Conservation (phyloP, 2,329 filamentous ascomycete species). For the Fusarium armeniacum region DNA sequence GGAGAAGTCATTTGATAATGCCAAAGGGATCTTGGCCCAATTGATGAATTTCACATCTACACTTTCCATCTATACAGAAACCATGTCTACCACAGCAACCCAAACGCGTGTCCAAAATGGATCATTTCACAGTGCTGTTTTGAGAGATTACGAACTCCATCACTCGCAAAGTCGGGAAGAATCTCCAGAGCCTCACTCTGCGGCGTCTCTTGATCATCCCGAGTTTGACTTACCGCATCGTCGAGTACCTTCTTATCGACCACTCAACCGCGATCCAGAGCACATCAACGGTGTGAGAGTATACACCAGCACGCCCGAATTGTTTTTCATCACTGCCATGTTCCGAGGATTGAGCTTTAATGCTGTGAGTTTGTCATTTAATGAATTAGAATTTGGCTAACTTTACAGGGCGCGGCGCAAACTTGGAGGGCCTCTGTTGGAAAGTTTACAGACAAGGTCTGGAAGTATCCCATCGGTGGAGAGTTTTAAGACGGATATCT, state of each 20-base stretch:
- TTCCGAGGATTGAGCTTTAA: conserved; percentile 27
- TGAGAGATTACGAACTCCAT: conserved; percentile 37
- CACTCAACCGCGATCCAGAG: conserved; percentile 12
- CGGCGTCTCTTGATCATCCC: not conserved
- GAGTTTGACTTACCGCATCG: conserved; percentile 30
- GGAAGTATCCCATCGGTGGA: conserved; percentile 34
- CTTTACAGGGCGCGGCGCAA: conserved; percentile 21
- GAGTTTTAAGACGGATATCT: conserved; percentile 19
- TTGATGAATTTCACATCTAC: not conserved
- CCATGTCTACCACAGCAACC: conserved; percentile 32
- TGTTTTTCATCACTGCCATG: conserved; percentile 28
- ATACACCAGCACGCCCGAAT: conserved; percentile 21
- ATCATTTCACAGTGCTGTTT: conserved; percentile 14
- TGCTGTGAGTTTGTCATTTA: conserved; percentile 14
- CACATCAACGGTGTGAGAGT: conserved; percentile 23
- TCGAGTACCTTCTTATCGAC: conserved; percentile 28
- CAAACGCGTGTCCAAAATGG: conserved; percentile 17
- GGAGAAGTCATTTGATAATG: not conserved
- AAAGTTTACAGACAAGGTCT: conserved; percentile 30
- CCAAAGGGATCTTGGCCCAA: not conserved
- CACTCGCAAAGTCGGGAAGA: conserved; percentile 14
- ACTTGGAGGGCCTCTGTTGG: conserved; percentile 35
- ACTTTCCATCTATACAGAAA: not conserved
- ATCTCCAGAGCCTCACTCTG: not conserved
- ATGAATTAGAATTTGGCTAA: not conserved